Conservation (phyloP, 1,139 yeast genomes). For the Geotrichum carabidarum region DNA sequence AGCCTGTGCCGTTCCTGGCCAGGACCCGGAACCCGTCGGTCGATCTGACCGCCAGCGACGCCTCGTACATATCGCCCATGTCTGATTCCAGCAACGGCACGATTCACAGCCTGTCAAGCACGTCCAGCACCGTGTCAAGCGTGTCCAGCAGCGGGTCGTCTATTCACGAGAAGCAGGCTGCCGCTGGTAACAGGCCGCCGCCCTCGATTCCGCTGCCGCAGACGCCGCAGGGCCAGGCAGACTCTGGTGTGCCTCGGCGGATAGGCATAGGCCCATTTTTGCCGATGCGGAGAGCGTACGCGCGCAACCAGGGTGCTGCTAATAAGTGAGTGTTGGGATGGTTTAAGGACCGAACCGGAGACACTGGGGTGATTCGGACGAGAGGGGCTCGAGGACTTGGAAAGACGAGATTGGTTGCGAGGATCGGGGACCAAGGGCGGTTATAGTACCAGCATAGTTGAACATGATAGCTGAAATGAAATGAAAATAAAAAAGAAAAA, state of each 20-base stretch:
- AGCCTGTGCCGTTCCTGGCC: background rate
- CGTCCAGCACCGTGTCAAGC: background rate
- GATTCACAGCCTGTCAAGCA: conserved; percentile 3
- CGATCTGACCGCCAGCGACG: background rate
- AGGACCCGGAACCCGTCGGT: background rate
- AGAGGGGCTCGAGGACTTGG: too few relatives aligned
- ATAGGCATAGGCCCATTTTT: conserved; percentile 8
- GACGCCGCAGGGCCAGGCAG: background rate
- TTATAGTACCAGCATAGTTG: too few relatives aligned
- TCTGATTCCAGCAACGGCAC: conserved; percentile 1
- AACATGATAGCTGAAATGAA: too few relatives aligned
- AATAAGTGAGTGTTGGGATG: too few relatives aligned
- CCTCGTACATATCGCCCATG: conserved; percentile 3
- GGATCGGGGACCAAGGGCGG: too few relatives aligned
- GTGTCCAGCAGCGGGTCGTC: background rate
- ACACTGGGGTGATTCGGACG: too few relatives aligned
- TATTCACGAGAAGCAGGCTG: background rate
- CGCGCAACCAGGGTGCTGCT: too few relatives aligned
- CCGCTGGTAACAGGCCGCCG: background rate
- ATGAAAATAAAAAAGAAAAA: too few relatives aligned
- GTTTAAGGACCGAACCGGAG: too few relatives aligned
- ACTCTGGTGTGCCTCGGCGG: conserved; percentile 1
- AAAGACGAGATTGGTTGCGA: too few relatives aligned
- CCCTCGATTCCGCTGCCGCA: too few relatives aligned
- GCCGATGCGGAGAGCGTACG: background rate